Base-by-base conservation (phyloP, 1,284 basidiomycete genomes). In the Gymnopus androsaceus region DNA sequence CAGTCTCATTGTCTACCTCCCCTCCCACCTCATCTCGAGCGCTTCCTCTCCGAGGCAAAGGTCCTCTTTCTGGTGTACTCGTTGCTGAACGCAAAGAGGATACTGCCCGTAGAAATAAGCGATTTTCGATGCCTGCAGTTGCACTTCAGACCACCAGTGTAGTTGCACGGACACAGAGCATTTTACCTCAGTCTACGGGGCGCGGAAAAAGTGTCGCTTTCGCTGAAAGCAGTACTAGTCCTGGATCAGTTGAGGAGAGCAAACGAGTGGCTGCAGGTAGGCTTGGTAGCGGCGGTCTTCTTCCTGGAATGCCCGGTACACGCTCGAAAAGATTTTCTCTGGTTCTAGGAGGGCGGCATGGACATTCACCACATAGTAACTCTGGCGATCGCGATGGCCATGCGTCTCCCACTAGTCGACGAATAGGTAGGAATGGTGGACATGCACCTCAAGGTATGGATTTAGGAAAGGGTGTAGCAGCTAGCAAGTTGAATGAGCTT, bases 71-170 rank as follows among this genome's bases (percentile, higher is more conserved):
- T 34, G 28, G 34, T 37, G 21, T 31, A 42, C 64, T 54, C n/a
- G 12, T 57, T 36, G 36, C 51, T 8, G 51, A 57, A 36, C 63
- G 72, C 59, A 74, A 67, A 60, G 88, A 88, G 65, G 79, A 86
- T 60, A 88, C 86, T 0, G 78, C 78, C 46, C 72, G 85, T 61
- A 69, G 81, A 63, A 76, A 75, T 63, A 88, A 90, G 66, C 78
- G 88, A 31, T 89, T 89, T 64, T 90, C 88, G 42, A 62, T 87
- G 56, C 88, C 88, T 52, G 87, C 87, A 11, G 75, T 91, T 36
- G 87, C 85, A 34, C 61, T 91, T 66, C 87, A 90, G 62, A 83
- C 84, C 34, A 83, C 82, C 31, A 81, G 80, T n/a, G 88, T 91
- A 8, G 87, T 84, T 42, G 78, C 85, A 21, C 77, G 81, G 14